Evolutionary conservation across 768 basidiomycete species (phyloP).

Genomic region (Suillus sp.): DNA sequence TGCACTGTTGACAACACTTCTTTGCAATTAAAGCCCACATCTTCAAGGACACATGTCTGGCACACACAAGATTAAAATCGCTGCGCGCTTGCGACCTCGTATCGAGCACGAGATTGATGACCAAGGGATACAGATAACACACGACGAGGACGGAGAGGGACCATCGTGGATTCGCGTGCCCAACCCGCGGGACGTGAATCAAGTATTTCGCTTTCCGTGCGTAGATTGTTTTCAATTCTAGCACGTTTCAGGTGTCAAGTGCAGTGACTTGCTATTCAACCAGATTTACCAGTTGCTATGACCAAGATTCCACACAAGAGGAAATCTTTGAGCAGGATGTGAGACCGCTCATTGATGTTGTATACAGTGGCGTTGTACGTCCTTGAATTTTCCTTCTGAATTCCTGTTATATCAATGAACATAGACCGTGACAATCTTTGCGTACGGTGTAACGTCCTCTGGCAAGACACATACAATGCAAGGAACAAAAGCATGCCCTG

Average conservation of each 20-base stretch:
- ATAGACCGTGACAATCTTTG: conserved; percentile 85
- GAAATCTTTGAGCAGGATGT: conserved; percentile 80
- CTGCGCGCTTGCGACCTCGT: conserved; percentile 70
- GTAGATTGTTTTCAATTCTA: conserved; percentile 26
- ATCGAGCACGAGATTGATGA: conserved; percentile 64
- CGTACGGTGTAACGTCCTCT: conserved; percentile 89
- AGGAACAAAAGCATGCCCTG: conserved; percentile 70
- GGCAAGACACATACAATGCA: conserved; percentile 96
- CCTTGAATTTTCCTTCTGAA: background rate
- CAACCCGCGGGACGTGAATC: conserved; percentile 68
- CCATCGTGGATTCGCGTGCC: conserved; percentile 60
- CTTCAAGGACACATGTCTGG: conserved; percentile 8
- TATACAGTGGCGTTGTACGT: conserved; percentile 74
- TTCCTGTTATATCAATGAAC: background rate
- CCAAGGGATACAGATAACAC: conserved; percentile 55
- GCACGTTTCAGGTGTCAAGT: background rate
- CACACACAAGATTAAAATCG: conserved; percentile 65
- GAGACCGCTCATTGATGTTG: conserved; percentile 74
- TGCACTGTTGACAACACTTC: background rate
- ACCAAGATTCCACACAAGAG: conserved; percentile 66
- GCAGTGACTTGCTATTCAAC: conserved; percentile 9
- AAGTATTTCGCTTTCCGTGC: conserved; percentile 80
- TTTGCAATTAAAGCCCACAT: background rate
- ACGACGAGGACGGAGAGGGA: conserved; percentile 35
- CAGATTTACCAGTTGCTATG: conserved; percentile 80